Conservation (phyloP, 2,329 filamentous ascomycete genomes). For the Cladosporium sp. region DNA sequence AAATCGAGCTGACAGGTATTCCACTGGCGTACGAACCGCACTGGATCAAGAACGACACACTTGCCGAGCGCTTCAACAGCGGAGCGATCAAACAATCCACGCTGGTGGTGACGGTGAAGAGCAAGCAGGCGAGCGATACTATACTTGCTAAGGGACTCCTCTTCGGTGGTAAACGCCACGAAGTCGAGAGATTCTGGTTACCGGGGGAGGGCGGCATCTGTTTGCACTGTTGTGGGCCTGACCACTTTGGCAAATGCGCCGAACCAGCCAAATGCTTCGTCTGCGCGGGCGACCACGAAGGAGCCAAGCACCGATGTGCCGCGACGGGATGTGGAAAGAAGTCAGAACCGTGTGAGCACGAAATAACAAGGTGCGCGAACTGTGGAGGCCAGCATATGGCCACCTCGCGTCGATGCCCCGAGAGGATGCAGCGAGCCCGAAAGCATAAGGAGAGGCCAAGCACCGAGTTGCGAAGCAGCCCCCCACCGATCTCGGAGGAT, state of each 20-base stretch:
- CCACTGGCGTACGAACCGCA: neutral
- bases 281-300: neutral
- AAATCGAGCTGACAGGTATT: neutral
- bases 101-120: conserved; percentile 3
- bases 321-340: neutral
- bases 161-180: neutral
- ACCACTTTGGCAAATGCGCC: neutral
- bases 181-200: conserved; percentile 1
- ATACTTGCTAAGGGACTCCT: neutral
- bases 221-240: neutral
- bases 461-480: neutral
- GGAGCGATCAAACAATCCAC: neutral
- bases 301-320: neutral
- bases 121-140: neutral
- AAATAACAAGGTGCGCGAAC: too few species aligned
- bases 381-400: too few species aligned
- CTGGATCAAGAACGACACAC: neutral
- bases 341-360: neutral
- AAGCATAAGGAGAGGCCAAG: too few species aligned
- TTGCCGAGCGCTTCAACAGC: neutral
- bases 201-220: neutral
- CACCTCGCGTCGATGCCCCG: too few species aligned
- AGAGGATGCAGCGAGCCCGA: too few species aligned
- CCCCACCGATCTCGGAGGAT: neutral
- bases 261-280: neutral